A percentile compares a stretch with the other conserved stretches of the same genome.
Evolutionary conservation across 2,329 filamentous ascomycete species (phyloP).

Genomic region (Cercospora canescens): DNA sequence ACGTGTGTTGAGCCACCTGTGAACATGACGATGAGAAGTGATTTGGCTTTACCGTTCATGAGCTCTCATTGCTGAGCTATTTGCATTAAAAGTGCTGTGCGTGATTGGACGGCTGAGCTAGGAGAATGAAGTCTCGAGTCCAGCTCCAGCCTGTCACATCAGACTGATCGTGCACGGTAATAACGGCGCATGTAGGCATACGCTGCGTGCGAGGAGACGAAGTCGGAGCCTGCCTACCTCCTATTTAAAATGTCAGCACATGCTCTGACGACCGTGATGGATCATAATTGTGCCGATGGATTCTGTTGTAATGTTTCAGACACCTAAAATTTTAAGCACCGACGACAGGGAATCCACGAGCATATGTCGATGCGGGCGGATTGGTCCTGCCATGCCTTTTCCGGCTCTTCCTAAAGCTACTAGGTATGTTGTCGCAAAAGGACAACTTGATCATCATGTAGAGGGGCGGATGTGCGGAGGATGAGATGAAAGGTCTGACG

Average conservation of each 20-base stretch:
- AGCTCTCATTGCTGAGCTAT: not conserved
- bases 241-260: not conserved
- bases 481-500: not conserved
- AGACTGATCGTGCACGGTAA: not conserved
- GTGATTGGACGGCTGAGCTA: too few species aligned
- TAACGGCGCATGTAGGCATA: not conserved
- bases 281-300: not conserved
- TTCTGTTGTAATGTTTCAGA: not conserved
- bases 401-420: constrained; percentile 53
- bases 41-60: not conserved
- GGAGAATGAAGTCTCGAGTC: too few species aligned
- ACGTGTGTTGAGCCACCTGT: too few species aligned
- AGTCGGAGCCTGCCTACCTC: not conserved
- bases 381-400: constrained; percentile 48
- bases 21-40: not conserved
- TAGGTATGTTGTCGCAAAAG: constrained; percentile 30
- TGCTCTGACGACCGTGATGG: not conserved
- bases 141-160: not conserved
- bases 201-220: not conserved
- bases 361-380: constrained; percentile 46
- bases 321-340: constrained; percentile 50
- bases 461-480: constrained; percentile 5
- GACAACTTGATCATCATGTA: constrained; percentile 38
- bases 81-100: not conserved
- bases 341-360: constrained; percentile 38